Evolutionary conservation across 106 monocot species (phyloP).

Genomic region (Acorus gramineus): DNA sequence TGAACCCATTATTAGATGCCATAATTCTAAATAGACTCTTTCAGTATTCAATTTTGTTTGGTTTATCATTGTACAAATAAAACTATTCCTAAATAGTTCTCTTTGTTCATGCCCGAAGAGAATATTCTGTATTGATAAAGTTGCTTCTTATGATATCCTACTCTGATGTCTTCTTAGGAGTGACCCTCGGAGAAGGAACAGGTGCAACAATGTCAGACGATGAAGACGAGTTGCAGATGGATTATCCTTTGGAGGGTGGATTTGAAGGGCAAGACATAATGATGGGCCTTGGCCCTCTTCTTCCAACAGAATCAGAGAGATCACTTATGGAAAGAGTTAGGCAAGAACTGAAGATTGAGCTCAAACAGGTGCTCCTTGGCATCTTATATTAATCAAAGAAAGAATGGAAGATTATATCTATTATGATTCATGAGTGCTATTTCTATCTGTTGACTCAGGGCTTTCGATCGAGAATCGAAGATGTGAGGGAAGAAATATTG

Average conservation of each 20-base stretch:
- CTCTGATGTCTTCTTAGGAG: constrained; percentile 23
- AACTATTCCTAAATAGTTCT: too few species aligned
- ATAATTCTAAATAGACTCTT: too few species aligned
- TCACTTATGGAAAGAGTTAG: constrained; percentile 94
- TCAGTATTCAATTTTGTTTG: too few species aligned
- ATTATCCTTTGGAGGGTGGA: constrained; percentile 31
- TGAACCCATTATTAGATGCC: too few species aligned
- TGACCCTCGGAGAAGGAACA: constrained; percentile 67
- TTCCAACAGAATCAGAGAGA: constrained; percentile 84
- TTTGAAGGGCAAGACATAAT: constrained; percentile 56
- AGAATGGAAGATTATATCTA: too few species aligned
- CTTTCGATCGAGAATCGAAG: constrained; percentile 89
- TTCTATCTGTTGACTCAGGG: constrained; percentile 31
- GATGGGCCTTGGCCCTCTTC: constrained; percentile 89
- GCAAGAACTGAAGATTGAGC: constrained; percentile 78
- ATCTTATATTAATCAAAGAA: too few species aligned
- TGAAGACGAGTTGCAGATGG: constrained; percentile 67
- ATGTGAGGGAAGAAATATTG: constrained; percentile 93
- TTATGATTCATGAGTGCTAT: too few species aligned
- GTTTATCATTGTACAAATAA: too few species aligned
- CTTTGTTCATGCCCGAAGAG: too few species aligned
- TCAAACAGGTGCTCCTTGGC: constrained; percentile 51
- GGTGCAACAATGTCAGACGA: constrained; percentile 98
- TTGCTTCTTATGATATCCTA: neutral
- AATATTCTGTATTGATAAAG: neutral